These are phyloP conservation scores for Aspergillus vadensis DNA, from an alignment of 2,329 filamentous ascomycete species.

Conservation along the genomic window DNA sequence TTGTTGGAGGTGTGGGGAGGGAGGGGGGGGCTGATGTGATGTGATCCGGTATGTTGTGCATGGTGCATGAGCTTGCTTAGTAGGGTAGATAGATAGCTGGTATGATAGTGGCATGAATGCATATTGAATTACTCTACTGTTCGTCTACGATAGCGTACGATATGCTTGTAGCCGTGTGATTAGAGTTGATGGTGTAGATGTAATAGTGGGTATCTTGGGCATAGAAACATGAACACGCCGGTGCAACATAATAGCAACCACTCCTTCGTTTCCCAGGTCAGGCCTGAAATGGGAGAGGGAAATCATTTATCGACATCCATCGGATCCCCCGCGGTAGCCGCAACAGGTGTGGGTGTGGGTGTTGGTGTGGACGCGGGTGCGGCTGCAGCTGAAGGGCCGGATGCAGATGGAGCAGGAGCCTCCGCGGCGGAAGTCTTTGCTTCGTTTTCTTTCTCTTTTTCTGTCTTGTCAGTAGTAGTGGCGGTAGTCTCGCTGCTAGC, in stretches of 20 bases:
- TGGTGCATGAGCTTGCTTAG: background rate
- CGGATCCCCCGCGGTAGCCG: conserved; percentile 2
- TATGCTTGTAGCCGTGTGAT: background rate
- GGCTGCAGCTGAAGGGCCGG: conserved; percentile 8
- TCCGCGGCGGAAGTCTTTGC: conserved; percentile 8
- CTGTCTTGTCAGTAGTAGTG: conserved; percentile 7
- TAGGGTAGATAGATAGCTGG: background rate
- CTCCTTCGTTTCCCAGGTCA: no score
- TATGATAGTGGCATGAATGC: no score
- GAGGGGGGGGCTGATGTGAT: no score
- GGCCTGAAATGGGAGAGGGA: background rate
- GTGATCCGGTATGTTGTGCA: background rate
- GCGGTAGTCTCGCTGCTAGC: conserved; percentile 8
- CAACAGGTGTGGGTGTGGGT: conserved; percentile 5
- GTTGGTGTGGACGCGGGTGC: conserved; percentile 8
- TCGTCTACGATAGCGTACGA: background rate
- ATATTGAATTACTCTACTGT: background rate
- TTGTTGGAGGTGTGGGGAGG: background rate
- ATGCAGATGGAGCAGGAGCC: background rate
- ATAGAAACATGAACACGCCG: background rate
- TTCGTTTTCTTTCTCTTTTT: conserved; percentile 9
- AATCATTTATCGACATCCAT: conserved; percentile 8
- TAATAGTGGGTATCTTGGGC: conserved; percentile 6
- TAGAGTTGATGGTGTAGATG: background rate
- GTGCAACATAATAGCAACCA: background rate